Conservation (phyloP, 352 stramenopile genomes). For the Phytophthora cryptogea region DNA sequence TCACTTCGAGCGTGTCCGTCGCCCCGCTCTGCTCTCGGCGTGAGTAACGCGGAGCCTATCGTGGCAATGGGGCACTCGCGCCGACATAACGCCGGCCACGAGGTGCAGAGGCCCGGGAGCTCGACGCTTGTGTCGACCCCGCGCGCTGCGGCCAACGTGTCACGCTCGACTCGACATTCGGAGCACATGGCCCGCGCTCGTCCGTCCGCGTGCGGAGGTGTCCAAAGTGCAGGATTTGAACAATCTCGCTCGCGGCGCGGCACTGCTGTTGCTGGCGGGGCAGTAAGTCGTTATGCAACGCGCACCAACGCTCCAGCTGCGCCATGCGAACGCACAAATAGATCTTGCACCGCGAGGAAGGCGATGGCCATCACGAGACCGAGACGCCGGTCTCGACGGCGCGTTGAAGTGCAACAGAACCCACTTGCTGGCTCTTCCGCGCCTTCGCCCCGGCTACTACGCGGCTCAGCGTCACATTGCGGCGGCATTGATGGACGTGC, state of each 20-base stretch:
- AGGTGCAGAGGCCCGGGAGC: constrained; percentile 15
- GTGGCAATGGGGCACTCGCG: constrained; percentile 24
- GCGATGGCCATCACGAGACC: neutral
- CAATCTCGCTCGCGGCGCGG: neutral
- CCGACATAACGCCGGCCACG: constrained; percentile 23
- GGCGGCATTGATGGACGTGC: constrained; percentile 24
- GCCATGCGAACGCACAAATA: neutral
- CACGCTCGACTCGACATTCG: constrained; percentile 16
- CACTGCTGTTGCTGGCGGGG: neutral
- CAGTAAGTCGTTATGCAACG: neutral
- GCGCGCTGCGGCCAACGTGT: constrained; percentile 9
- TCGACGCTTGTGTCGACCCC: constrained; percentile 19
- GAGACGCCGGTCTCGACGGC: neutral
- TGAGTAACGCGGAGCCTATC: constrained; percentile 44
- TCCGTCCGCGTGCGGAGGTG: constrained; percentile 17
- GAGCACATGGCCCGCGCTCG: constrained; percentile 17
- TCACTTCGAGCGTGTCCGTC: too few relatives aligned
- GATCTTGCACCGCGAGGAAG: neutral
- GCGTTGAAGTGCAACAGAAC: constrained; percentile 22
- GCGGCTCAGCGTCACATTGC: constrained; percentile 28
- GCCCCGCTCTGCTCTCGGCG: neutral
- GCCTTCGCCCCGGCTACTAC: constrained; percentile 16
- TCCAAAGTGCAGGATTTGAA: constrained; percentile 11
- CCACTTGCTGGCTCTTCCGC: constrained; percentile 20
- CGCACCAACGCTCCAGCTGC: constrained; percentile 1